Evolutionary conservation across 345 rosid species (phyloP).

Genomic region (Angophora floribunda): DNA sequence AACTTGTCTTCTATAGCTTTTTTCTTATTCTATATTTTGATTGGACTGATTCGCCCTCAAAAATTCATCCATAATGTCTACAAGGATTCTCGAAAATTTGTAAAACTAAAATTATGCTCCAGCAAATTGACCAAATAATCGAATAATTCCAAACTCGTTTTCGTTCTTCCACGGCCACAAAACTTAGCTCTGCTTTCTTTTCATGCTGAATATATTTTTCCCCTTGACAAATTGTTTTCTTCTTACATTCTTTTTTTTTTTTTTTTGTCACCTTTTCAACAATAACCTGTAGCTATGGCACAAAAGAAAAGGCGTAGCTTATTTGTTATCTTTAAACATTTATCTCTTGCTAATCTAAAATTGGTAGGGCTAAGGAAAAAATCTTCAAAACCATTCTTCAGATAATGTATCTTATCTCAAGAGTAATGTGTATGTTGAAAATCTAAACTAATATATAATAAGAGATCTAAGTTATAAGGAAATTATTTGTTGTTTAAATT

Average conservation of each 20-base stretch:
- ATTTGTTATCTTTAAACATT: background rate
- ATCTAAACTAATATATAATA: background rate
- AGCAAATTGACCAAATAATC: background rate
- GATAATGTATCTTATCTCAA: background rate
- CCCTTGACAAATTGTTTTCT: background rate
- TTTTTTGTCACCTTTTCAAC: background rate
- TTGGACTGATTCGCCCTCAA: background rate
- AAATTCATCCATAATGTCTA: background rate
- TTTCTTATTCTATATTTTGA: background rate
- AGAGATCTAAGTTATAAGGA: background rate
- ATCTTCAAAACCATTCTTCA: background rate
- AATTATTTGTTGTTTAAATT: background rate
- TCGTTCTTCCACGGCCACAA: background rate
- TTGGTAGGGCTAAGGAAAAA: background rate
- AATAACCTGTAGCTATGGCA: background rate
- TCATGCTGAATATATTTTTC: background rate
- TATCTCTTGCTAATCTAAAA: background rate
- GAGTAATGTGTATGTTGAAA: background rate
- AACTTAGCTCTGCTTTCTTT: background rate
- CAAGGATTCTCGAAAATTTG: background rate
- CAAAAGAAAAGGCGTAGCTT: background rate
- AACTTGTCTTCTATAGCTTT: background rate
- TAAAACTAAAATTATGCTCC: background rate
- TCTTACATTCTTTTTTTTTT: background rate
- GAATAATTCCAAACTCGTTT: background rate